Evolutionary conservation across 2,329 filamentous ascomycete genomes (phyloP), one percentile per base, ranked within the genome.

Genomic region (Cryphonectria japonica): DNA sequence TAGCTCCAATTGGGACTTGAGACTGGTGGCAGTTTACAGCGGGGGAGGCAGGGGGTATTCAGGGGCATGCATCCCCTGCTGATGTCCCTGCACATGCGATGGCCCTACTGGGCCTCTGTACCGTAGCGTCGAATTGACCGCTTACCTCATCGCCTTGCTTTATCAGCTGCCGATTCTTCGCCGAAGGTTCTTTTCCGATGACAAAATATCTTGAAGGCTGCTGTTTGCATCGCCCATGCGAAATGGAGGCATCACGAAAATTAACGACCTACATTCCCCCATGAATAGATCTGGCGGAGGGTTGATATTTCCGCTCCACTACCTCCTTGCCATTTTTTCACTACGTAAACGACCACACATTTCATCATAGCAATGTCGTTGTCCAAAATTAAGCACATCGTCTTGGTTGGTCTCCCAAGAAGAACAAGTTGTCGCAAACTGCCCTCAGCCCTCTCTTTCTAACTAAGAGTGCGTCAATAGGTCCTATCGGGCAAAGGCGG

Each of bases 401-500:
- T 94, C 74, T 87, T 96, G 76, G 92, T 46, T 66, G 26, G 41
- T 52, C 65, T 37, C 41, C 52, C 22, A 66, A 43, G 34, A 57
- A 34, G 4, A 26, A 19, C 43, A 29, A 32, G 8, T 16, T 14
- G 16, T 37, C 60, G 7, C 57, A 32, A 39, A 29, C 2, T 13
- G 37, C 11, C 6, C 8, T 43, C 2, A 26, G 19, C 34, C 3
- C 43, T 8, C 43, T 19, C 9, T 59, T 71, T 54, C 69, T 75
- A 52, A 75, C 67, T 54, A 64, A 29, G n/a, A 9, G 39, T 46
- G 52, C 29, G 32, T 67, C 16, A 6, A 34, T 69, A 89, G 87
- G 87, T 95, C 73, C 91, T 99, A 64, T 98, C 96, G 16, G 96
- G 96, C 76, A 99, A 99, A 87, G 96, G 96, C 78, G 96, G 96